Conservation (phyloP, 805 yeast species). For the Zygosaccharomyces pseudorouxii region DNA sequence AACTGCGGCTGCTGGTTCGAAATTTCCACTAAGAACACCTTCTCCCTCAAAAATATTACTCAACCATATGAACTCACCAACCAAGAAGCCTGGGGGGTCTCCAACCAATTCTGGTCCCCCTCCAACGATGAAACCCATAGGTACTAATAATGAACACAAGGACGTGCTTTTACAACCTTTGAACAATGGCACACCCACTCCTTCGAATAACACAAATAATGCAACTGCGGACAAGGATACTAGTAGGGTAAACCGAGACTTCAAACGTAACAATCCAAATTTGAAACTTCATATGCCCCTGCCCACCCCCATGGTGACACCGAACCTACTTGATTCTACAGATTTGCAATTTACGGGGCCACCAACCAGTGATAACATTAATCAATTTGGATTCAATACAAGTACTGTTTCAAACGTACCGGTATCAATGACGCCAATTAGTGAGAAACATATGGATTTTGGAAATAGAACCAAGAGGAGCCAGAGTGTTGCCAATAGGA, state of each 20-base stretch:
- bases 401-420: constrained; percentile 47
- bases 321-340: constrained; percentile 24
- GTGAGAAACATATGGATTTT: constrained; percentile 47
- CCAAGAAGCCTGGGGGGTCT: constrained; percentile 13
- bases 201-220: constrained; percentile 2
- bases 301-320: constrained; percentile 45
- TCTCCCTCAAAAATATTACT: constrained; percentile 13
- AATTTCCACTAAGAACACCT: constrained; percentile 10
- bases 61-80: constrained; percentile 15
- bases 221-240: constrained; percentile 17
- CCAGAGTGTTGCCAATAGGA: constrained; percentile 22
- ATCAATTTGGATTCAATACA: constrained; percentile 65
- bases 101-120: constrained; percentile 31
- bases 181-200: constrained; percentile 21
- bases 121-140: constrained; percentile 38
- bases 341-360: constrained; percentile 22
- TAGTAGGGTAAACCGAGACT: constrained; percentile 32
- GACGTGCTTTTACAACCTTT: constrained; percentile 34
- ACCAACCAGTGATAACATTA: constrained; percentile 43
- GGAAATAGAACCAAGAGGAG: constrained; percentile 23
- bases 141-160: constrained; percentile 18
- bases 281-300: constrained; percentile 71
- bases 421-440: constrained; percentile 74
- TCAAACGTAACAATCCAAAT: constrained; percentile 47
- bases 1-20: not conserved